A percentile compares a stretch with the other conserved stretches of the same genome.
Evolutionary conservation across 2,329 filamentous ascomycete genomes (phyloP).

Genomic region (Hypoxylon sp.): DNA sequence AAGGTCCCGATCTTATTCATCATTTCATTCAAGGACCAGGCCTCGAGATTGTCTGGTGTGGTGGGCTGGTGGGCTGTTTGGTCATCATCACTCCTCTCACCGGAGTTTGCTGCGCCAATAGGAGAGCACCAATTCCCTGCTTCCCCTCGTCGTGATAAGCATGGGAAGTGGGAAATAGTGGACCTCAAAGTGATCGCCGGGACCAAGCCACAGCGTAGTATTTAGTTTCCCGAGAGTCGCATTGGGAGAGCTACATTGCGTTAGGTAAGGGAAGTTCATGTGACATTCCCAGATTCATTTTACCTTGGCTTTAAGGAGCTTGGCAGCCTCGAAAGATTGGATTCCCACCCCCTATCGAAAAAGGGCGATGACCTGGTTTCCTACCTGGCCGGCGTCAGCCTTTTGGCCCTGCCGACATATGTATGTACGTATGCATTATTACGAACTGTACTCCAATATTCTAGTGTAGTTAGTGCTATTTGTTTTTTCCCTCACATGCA

Average conservation of each 20-base stretch:
- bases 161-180: conserved; percentile 18
- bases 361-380: conserved; percentile 32
- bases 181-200: conserved; percentile 42
- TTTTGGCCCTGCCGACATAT: conserved; percentile 12
- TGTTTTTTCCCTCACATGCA: conserved; percentile 14
- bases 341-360: conserved; percentile 39
- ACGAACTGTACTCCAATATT: conserved; percentile 5
- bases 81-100: conserved; percentile 40
- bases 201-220: conserved; percentile 45
- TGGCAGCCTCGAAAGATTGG: conserved; percentile 39
- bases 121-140: conserved; percentile 28
- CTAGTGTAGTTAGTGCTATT: conserved; percentile 10
- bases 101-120: conserved; percentile 47
- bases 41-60: conserved; percentile 29
- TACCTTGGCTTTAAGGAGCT: conserved; percentile 36
- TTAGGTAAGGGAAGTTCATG: conserved; percentile 48
- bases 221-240: conserved; percentile 43
- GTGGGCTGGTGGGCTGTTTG: conserved; percentile 33
- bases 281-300: conserved; percentile 47
- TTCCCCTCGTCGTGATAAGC: conserved; percentile 43
- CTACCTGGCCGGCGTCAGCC: conserved; percentile 18
- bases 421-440: conserved; percentile 13
- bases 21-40: conserved; percentile 45
- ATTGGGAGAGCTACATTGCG: conserved; percentile 43
- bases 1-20: conserved; percentile 43